Evolutionary conservation across 495 filamentous ascomycete genomes (phyloP), one percentile per base, ranked within the genome.

Genomic region (Tuber magnatum): DNA sequence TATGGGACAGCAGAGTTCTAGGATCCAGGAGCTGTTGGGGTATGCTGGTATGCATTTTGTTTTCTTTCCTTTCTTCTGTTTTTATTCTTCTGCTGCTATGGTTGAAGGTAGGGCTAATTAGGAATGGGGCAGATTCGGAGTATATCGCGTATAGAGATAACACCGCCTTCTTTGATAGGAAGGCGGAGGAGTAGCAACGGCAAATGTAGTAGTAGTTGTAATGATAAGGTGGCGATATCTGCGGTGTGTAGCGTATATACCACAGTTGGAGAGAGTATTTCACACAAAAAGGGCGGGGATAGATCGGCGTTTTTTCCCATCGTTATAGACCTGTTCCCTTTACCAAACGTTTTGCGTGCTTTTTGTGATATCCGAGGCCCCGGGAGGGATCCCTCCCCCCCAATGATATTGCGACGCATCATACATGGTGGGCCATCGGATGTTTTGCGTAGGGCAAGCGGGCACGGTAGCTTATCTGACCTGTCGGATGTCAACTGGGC

Each of bases 81-180:
- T 10, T 41, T 65, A 2, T 39, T 48, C 68, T 39, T n/a, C 28
- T 22, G 18, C 22, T 16, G 56, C 16, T 38, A 40, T 71, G 24
- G 71, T 22, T 40, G 42, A 4, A 4, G 6, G 41, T 18, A 12
- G 35, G n/a, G 28, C 32, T 71, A n/a, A 71, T 51, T 71, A n/a
- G 41, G 41, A 5, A 22, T 38, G 44, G 56, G 4, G 22, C 43
- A 76, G 94, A 97, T 80, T 94, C 91, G 75, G 93, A 97, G 84
- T 97, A 98, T 86, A 92, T 99, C 68, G 94, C 94, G 12, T 85
- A 93, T 78, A 87, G 93, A 74, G 93, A 96, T 84, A 96, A 94
- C 80, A 91, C 97, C 56, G 92, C 93, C 28, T 91, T 97, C 75
- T 91, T 93, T 69, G 84, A 83, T 46, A 81, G 77, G 16, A 83